These are phyloP conservation scores for Rhizopus arrhizus DNA, from an alignment of 371 early-diverging fungal genomes.

Conservation along the genomic window DNA sequence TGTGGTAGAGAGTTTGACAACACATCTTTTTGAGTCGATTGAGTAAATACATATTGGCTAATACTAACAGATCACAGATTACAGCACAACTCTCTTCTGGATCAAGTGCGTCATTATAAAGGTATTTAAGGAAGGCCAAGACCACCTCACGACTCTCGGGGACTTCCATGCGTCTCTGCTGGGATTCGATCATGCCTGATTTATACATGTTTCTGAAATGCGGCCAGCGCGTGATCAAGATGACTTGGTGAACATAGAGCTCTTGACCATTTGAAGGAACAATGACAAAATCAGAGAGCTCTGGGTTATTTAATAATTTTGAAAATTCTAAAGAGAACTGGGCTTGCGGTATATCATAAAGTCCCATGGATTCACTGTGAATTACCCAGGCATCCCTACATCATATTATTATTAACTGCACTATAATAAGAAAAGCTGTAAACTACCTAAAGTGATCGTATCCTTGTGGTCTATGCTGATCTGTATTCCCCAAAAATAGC, in stretches of 20 bases:
- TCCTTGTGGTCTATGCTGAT: constrained; percentile 57
- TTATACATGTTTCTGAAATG: constrained; percentile 66
- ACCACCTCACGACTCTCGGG: constrained; percentile 64
- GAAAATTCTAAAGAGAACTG: constrained; percentile 50
- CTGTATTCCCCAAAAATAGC: constrained; percentile 60
- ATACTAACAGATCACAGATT: constrained; percentile 59
- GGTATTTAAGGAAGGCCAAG: constrained; percentile 60
- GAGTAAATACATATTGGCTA: constrained; percentile 68
- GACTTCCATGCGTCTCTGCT: constrained; percentile 55
- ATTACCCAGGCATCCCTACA: constrained; percentile 57
- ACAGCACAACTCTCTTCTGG: constrained; percentile 47
- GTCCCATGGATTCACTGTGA: constrained; percentile 59
- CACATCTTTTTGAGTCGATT: constrained; percentile 64
- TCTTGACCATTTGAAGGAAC: constrained; percentile 49
- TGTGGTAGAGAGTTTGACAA: constrained; percentile 52
- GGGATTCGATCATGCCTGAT: constrained; percentile 70
- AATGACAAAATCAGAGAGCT: constrained; percentile 67
- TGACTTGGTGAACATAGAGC: constrained; percentile 66
- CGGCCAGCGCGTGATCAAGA: constrained; percentile 73
- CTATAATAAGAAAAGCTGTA: not conserved
- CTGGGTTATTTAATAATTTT: constrained; percentile 57
- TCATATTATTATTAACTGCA: not conserved
- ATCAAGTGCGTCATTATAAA: constrained; percentile 69
- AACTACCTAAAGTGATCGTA: constrained; percentile 62
- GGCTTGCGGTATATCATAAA: constrained; percentile 51